Evolutionary conservation across 2,329 filamentous ascomycete species (phyloP), one percentile per base, ranked within the genome.

Genomic region (Mycocentrospora acerina): DNA sequence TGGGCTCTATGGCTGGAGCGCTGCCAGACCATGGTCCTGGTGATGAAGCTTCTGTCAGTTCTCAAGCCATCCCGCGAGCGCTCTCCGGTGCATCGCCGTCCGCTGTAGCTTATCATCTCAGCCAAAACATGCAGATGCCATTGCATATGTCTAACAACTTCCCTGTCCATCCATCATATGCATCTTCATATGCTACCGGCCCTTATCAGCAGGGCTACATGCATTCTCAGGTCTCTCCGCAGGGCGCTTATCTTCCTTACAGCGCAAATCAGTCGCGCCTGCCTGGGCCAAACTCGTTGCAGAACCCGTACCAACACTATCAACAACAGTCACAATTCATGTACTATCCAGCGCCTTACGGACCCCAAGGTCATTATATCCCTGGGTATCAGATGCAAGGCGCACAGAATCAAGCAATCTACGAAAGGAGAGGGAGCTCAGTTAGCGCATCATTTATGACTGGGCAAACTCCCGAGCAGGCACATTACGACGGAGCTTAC

Each of bases 101-200:
- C 16, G 67, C 67, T 8, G 40, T 69, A n/a, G 63, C 65, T 25
- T 71, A 70, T 32, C 67, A 69, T 26, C 50, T 67, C 10, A 62
- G 64, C 40, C 68, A 70, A 29, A 68, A 59, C 25, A 29, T 66
- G 7, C 68, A 70, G 32, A 60, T 64, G 51, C 53, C 62, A 17
- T 37, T 44, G 9, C 57, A 58, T 24, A 35, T 52, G 6, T 42
- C 53, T 12, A 40, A 44, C 27, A 48, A 35, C 6, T 51, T 62
- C 28, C 38, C 55, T 26, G 37, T 44, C 12, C 65, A 64, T 17
- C 32, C 52, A 6, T 35, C 49, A 13, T 67, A 64, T 36, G 55
- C 51, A 14, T 37, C 54, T 18, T 51, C 52, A 3, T 69, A 57
- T 35, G 44, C 42, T 17, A 36, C 55, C 25, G 44, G 47, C 14